Base-by-base conservation (phyloP, 495 filamentous ascomycete species). In the Aspergillus hancockii region DNA sequence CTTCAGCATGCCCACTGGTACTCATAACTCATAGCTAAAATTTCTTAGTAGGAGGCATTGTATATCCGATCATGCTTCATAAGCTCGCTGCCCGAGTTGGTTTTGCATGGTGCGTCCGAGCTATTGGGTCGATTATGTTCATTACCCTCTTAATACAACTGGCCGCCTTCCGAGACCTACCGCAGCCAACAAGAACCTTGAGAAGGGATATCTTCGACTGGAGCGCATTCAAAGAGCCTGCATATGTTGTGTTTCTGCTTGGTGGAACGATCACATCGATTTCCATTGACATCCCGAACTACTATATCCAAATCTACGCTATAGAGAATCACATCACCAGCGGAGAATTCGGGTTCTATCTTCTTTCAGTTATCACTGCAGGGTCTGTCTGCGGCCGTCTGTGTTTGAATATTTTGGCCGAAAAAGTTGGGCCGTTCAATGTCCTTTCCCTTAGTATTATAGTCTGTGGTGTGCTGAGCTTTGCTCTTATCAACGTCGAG, bases 61-160 rank as follows among this genome's bases (percentile, higher is more conserved):
- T 83, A 45, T 82, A 80, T 55, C 80, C 80, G 0, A 82, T 83
- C 58, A 63, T 67, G 9, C 68, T 82, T 54, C 66, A 79, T 53
- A 63, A 67, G 12, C 70, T 83, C 8, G 57, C 74, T 18, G 67
- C 66, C 0, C 52, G 51, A 32, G 63, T 82, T 49, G 81, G 80
- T 1, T 82, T 83, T 54, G 65, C 55, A 10, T 83, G 81, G 81
- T 70, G 79, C 14, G 76, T 73, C 2, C 69, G 81, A 2, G 60
- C 74, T 8, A 65, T 81, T 4, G 79, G 71, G 14, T 81, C 83
- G 61, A 76, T 82, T 5, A 69, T 73, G 16, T 66, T 85, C 1
- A 75, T 47, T 25, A 81, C 77, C 1, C 59, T 81, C 19, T 10
- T 73, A 8, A 53, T 83, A 19, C 73, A 79, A 0, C 67, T 74